These are phyloP conservation scores for Backusella morwellensis DNA, from an alignment of 192 early-diverging fungal species.

Conservation along the genomic window DNA sequence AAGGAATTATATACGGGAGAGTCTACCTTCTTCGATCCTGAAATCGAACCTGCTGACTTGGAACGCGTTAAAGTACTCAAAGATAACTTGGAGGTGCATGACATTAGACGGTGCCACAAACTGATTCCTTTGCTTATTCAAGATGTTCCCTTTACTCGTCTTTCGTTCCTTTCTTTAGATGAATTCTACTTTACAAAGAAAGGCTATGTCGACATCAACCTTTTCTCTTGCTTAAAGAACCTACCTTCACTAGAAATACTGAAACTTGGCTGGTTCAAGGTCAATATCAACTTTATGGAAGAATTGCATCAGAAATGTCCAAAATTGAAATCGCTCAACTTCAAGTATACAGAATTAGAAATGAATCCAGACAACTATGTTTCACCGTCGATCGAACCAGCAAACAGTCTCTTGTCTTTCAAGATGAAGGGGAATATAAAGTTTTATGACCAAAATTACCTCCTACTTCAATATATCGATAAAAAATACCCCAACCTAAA, in stretches of 20 bases:
- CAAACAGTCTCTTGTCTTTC: neutral
- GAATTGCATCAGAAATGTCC: neutral
- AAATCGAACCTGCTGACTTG: neutral
- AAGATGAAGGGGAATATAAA: neutral
- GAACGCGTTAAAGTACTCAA: neutral
- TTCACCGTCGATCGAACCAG: neutral
- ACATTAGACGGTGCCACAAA: neutral
- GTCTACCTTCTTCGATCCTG: neutral
- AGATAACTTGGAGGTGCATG: neutral
- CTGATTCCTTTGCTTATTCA: neutral
- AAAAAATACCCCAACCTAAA: neutral
- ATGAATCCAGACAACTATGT: neutral
- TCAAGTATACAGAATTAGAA: neutral
- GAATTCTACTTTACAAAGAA: neutral
- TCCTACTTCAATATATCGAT: neutral
- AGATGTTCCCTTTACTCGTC: neutral
- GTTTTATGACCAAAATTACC: neutral
- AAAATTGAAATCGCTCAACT: neutral
- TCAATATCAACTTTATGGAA: slow-evolving; percentile 1
- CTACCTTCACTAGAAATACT: neutral
- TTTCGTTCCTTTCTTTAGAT: neutral
- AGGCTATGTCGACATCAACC: neutral
- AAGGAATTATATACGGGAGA: neutral
- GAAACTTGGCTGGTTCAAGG: slow-evolving; percentile 4
- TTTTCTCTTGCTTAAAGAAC: neutral